Evolutionary conservation across 371 early-diverging fungal genomes (phyloP), one percentile per base, ranked within the genome.

Genomic region (Blyttiomyces sp.): DNA sequence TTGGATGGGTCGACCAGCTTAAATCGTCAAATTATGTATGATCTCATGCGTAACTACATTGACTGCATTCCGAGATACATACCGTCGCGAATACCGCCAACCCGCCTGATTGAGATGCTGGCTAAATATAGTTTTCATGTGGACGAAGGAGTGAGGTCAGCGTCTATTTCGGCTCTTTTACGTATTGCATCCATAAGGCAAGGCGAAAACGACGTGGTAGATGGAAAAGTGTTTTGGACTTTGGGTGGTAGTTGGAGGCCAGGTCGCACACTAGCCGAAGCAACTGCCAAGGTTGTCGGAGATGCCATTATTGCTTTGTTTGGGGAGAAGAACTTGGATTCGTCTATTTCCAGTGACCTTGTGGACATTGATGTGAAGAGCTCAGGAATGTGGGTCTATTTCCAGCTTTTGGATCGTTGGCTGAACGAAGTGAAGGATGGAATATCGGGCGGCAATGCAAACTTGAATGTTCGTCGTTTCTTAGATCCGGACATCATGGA

Each of bases 51-150:
- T 52, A 66, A 66, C 21, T 66, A 62, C 62, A 64, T 91, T 17
- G 88, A 90, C 43, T 79, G 84, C 31, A 69, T 91, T 50, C 93
- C 93, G 7, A 76, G 90, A 6, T 74, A 86, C 17, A 79, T 85
- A 72, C 91, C 90, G 2, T 75, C 86, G 1, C 86, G 85, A 3
- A 70, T 88, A 0, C 69, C 77, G 0, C 68, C 85, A n/a, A 68
- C 75, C 19, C 76, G 71, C 32, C 49, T 93, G 0, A 80, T 93
- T 0, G 95, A 94, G 42, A 86, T 90, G 69, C 63, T 94, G 19
- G 75, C 87, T 27, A 76, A 87, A 33, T 92, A 89, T 53, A 81
- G 87, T 0, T 80, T 91, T 2, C 93, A 93, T 71, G 84, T 86
- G 13, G 94, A 96, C 70, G 88, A 89, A 21, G 74, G 86, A 48